Conservation (phyloP, 164 flowering plant genomes). For the Tetrastigma voinierianum region DNA sequence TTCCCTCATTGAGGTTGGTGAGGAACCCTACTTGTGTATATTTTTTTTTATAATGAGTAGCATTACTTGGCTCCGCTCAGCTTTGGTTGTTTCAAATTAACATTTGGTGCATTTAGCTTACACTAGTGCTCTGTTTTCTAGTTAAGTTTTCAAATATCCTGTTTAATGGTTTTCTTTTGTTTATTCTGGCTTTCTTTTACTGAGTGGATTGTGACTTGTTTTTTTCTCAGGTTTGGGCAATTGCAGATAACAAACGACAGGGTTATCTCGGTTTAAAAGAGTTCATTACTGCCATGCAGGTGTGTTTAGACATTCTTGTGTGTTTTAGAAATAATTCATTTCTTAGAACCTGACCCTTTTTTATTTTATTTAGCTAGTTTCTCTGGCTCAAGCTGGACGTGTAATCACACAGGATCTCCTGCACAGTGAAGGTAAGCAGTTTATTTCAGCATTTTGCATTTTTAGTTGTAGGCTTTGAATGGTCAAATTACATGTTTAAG, state of each 20-base stretch:
- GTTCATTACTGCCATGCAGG: slow-evolving; percentile 92
- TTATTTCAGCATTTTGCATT: not conserved
- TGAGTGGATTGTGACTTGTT: not conserved
- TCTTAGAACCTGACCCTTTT: slow-evolving; percentile 1
- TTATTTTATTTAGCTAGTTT: slow-evolving; percentile 49
- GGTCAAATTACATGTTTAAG: not conserved
- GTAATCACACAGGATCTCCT: slow-evolving; percentile 55
- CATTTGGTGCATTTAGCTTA: not conserved
- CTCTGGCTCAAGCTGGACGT: slow-evolving; percentile 85
- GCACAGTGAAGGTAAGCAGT: slow-evolving; percentile 42
- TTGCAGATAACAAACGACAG: slow-evolving; percentile 87
- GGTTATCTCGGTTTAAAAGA: slow-evolving; percentile 88
- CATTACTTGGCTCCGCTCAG: too few species aligned
- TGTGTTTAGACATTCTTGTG: not conserved
- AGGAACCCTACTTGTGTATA: too few species aligned
- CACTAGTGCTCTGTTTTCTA: not conserved
- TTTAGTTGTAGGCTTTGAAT: not conserved
- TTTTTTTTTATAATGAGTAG: too few species aligned
- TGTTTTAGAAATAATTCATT: not conserved
- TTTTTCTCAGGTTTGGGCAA: slow-evolving; percentile 76
- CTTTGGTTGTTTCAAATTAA: not conserved
- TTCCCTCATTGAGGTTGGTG: too few species aligned
- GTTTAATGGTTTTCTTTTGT: not conserved
- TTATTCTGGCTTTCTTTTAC: not conserved
- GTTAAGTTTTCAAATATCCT: not conserved